A percentile compares a stretch with the other conserved stretches of the same genome.
phyloP scores from a whole-genome alignment of 768 basidiomycete genomes.

The Hydnum rufescens region DNA sequence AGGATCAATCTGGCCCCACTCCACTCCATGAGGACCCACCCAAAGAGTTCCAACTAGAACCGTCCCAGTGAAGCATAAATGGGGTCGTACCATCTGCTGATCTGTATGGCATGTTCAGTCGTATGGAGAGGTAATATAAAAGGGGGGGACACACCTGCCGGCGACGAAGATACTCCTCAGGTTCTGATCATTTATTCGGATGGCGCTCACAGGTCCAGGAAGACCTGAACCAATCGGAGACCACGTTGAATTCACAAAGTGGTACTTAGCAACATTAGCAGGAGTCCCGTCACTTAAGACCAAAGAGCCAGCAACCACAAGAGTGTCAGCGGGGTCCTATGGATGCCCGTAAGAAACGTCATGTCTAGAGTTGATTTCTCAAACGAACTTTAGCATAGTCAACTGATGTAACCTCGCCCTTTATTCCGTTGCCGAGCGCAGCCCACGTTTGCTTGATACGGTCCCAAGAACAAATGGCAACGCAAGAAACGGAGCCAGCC shows the following conservation, averaged over 20 bases:
- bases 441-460: slow-evolving; percentile 55
- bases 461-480: slow-evolving; percentile 62
- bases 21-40: slow-evolving; percentile 23
- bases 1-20: slow-evolving; percentile 9
- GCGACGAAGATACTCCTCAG: slow-evolving; percentile 74
- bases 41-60: slow-evolving; percentile 47
- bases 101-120: slow-evolving; percentile 16
- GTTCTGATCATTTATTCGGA: slow-evolving; percentile 69
- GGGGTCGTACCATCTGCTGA: slow-evolving; percentile 38
- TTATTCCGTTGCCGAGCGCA: slow-evolving; percentile 55
- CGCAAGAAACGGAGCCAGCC: slow-evolving; percentile 57
- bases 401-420: slow-evolving; percentile 62
- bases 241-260: slow-evolving; percentile 61
- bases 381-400: slow-evolving; percentile 69
- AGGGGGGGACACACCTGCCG: slow-evolving; percentile 39
- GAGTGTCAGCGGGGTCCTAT: too few species aligned
- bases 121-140: background rate
- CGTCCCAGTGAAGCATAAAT: slow-evolving; percentile 77
- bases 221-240: slow-evolving; percentile 39
- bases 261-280: slow-evolving; percentile 56
- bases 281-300: slow-evolving; percentile 38
- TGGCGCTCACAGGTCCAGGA: slow-evolving; percentile 78
- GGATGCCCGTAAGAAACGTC: background rate
- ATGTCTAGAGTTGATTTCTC: slow-evolving; percentile 12
- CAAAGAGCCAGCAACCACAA: slow-evolving; percentile 70